These are phyloP conservation scores for Vickermania spadyakhi DNA, from an alignment of 208 protist species.

Conservation along the genomic window DNA sequence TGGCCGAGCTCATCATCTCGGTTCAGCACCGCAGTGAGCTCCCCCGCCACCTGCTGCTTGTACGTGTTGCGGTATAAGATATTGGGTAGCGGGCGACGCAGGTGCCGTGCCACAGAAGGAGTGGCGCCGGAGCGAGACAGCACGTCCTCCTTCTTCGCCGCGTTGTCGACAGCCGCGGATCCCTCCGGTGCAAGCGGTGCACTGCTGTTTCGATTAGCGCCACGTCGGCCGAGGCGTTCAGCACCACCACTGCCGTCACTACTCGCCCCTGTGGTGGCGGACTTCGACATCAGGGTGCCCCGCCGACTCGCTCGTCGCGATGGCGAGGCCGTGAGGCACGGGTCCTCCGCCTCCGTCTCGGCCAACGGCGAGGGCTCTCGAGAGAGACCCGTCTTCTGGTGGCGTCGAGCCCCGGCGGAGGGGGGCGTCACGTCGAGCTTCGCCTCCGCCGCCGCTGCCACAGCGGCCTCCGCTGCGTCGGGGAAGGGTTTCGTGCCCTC, in stretches of 20 bases:
- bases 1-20: conserved; percentile 28
- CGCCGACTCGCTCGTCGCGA: not conserved
- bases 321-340: not conserved
- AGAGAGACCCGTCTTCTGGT: no score
- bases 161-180: not conserved
- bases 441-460: no score
- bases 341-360: not conserved
- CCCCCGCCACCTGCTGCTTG: conserved; percentile 37
- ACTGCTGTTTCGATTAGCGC: not conserved
- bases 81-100: not conserved
- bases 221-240: not conserved
- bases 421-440: not conserved
- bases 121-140: no score
- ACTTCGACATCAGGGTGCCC: no score
- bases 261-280: no score
- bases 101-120: not conserved
- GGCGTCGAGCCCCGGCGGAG: no score
- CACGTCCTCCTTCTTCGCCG: no score
- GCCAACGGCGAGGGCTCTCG: not conserved
- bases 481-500: not conserved
- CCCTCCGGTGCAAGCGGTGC: not conserved
- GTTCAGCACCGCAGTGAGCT: conserved; percentile 40
- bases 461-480: not conserved
- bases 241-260: no score
- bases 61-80: conserved; percentile 25